These are phyloP conservation scores for Suillus clintonianus DNA, from an alignment of 768 basidiomycete genomes.

Conservation along the genomic window DNA sequence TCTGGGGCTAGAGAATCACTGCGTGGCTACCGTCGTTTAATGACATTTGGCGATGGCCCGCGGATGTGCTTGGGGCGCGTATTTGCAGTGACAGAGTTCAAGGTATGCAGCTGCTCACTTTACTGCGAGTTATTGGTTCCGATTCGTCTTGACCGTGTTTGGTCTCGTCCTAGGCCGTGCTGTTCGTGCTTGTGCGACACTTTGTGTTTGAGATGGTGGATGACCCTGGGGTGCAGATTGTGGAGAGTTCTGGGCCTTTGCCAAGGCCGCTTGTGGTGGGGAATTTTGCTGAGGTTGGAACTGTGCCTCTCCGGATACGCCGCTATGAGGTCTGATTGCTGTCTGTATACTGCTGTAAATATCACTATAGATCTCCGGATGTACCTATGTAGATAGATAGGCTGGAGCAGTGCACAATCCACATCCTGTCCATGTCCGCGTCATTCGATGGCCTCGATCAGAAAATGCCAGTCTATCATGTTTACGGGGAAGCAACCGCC, in stretches of 20 bases:
- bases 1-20: constrained; percentile 24
- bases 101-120: constrained; percentile 25
- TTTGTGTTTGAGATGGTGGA: constrained; percentile 35
- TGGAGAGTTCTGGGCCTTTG: constrained; percentile 27
- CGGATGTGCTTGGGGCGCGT: constrained; percentile 46
- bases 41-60: constrained; percentile 48
- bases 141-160: neutral
- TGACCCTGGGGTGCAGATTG: constrained; percentile 38
- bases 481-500: no score
- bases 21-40: constrained; percentile 40
- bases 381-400: no score
- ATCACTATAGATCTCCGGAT: no score
- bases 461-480: no score
- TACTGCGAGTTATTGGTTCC: neutral
- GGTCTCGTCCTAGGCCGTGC: constrained; percentile 25
- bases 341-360: neutral
- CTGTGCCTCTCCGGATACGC: constrained; percentile 15
- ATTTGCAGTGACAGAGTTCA: constrained; percentile 44
- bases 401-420: no score
- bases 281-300: constrained; percentile 11
- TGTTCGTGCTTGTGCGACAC: constrained; percentile 42
- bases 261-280: constrained; percentile 36
- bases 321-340: neutral
- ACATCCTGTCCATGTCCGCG: no score
- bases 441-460: no score